Conservation (phyloP, 441 rosid species). For the Iberis amara region DNA sequence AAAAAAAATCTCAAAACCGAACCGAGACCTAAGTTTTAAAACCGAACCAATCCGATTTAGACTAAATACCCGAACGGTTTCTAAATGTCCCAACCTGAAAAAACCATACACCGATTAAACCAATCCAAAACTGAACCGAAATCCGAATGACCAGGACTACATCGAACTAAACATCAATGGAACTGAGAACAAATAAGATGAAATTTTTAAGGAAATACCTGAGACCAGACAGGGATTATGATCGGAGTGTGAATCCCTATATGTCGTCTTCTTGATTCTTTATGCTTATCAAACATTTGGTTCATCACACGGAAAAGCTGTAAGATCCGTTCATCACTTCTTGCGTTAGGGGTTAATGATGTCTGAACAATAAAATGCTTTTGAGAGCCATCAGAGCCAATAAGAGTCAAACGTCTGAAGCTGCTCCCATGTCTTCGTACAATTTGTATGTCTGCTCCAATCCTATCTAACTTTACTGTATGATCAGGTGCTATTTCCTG, state of each 20-base stretch:
- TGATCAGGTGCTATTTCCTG: constrained; percentile 98
- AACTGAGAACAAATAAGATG: constrained; percentile 6
- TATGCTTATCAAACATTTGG: constrained; percentile 99
- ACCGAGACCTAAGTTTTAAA: neutral
- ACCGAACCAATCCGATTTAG: too few relatives aligned
- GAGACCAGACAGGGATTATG: constrained; percentile 99
- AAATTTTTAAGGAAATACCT: constrained; percentile 42
- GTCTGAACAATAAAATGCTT: constrained; percentile 95
- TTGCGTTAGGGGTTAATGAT: constrained; percentile 95
- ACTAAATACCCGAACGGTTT: too few relatives aligned
- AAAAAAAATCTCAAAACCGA: too few relatives aligned
- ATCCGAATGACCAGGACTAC: too few relatives aligned
- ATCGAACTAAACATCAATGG: constrained; percentile 12
- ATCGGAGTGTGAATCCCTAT: constrained; percentile 90
- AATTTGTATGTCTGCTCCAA: constrained; percentile 96
- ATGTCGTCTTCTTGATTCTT: constrained; percentile 91
- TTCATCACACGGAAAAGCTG: constrained; percentile 98
- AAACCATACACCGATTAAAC: too few relatives aligned
- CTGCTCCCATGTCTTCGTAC: constrained; percentile 99
- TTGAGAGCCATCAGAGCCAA: constrained; percentile 97
- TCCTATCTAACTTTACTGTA: constrained; percentile 84
- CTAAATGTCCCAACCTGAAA: too few relatives aligned
- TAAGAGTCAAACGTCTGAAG: constrained; percentile 86
- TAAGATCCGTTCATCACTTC: constrained; percentile 92
- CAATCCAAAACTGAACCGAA: too few relatives aligned